Percentiles rank a stretch among this genome's conserved stretches.
These are phyloP conservation scores for Rhodotorula glutinis DNA, from an alignment of 1,284 basidiomycete species.

Conservation along the genomic window DNA sequence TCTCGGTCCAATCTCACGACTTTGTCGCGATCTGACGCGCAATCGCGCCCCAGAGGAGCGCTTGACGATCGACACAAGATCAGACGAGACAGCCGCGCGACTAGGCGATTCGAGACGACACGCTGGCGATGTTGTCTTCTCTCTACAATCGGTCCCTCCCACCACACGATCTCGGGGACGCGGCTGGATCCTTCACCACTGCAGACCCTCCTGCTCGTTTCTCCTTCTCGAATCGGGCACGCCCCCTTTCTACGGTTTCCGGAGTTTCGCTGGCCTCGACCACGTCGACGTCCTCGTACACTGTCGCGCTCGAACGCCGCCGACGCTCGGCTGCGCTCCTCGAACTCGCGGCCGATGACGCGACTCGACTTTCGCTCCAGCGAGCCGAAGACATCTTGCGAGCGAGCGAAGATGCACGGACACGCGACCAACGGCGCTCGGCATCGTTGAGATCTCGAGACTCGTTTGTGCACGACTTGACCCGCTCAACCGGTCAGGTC, in stretches of 20 bases:
- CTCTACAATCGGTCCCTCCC: too few species aligned
- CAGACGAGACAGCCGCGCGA: too few species aligned
- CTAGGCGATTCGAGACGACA: too few species aligned
- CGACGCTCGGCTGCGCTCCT: constrained; percentile 15
- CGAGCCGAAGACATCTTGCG: constrained; percentile 20
- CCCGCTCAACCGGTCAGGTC: not conserved
- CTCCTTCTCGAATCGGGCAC: not conserved
- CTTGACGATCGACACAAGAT: too few species aligned
- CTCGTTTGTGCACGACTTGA: constrained; percentile 1
- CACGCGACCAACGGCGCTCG: constrained; percentile 9
- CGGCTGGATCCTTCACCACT: too few species aligned
- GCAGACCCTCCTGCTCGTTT: not conserved
- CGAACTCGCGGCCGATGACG: constrained; percentile 4
- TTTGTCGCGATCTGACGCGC: too few species aligned
- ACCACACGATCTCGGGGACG: not conserved
- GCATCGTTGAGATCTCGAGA: not conserved
- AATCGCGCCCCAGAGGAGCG: too few species aligned
- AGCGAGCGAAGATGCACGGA: constrained; percentile 16
- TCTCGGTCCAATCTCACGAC: too few species aligned
- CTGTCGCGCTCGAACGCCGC: constrained; percentile 1
- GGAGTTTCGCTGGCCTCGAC: constrained; percentile 1
- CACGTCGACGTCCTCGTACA: not conserved
- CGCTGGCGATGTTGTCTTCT: too few species aligned
- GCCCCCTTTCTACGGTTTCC: constrained; percentile 13
- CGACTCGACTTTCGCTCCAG: constrained; percentile 14